A percentile compares a stretch with the other conserved stretches of the same genome.
phyloP scores from a whole-genome alignment of 2,329 filamentous ascomycete species.

The Colletotrichum echinochloae region DNA sequence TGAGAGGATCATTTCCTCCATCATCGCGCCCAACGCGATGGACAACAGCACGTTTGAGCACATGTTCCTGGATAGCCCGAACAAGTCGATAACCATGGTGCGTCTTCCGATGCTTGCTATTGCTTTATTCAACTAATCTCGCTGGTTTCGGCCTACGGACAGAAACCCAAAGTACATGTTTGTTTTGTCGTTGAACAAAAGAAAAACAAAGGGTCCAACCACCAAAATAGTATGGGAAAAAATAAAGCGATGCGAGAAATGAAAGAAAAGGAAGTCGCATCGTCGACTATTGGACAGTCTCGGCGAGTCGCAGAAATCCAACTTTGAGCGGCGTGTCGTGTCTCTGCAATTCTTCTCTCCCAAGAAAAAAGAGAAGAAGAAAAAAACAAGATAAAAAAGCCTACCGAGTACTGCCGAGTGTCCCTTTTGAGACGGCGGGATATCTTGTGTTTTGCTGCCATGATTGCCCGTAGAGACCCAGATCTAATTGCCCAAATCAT shows the following conservation, averaged over 20 bases:
- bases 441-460: slow-evolving; percentile 39
- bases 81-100: slow-evolving; percentile 28
- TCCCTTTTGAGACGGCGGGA: slow-evolving; percentile 17
- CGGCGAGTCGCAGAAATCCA: not conserved
- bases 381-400: too few relatives aligned
- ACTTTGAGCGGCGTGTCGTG: not conserved
- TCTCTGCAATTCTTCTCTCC: slow-evolving; percentile 7
- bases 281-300: slow-evolving; percentile 9
- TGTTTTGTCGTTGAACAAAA: slow-evolving; percentile 27
- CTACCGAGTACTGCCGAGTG: slow-evolving; percentile 11
- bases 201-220: slow-evolving; percentile 20
- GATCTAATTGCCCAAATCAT: slow-evolving; percentile 40
- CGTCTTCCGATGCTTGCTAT: slow-evolving; percentile 22
- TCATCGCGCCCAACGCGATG: slow-evolving; percentile 23
- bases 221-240: slow-evolving; percentile 36
- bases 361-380: too few relatives aligned
- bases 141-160: not conserved
- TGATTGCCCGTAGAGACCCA: slow-evolving; percentile 30
- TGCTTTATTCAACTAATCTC: slow-evolving; percentile 23
- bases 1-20: slow-evolving; percentile 18
- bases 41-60: not conserved
- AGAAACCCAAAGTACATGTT: slow-evolving; percentile 5
- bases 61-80: slow-evolving; percentile 13
- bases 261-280: slow-evolving; percentile 12
- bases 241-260: slow-evolving; percentile 28